Conservation (phyloP, 768 basidiomycete genomes). For the Botryobasidium botryosum region DNA sequence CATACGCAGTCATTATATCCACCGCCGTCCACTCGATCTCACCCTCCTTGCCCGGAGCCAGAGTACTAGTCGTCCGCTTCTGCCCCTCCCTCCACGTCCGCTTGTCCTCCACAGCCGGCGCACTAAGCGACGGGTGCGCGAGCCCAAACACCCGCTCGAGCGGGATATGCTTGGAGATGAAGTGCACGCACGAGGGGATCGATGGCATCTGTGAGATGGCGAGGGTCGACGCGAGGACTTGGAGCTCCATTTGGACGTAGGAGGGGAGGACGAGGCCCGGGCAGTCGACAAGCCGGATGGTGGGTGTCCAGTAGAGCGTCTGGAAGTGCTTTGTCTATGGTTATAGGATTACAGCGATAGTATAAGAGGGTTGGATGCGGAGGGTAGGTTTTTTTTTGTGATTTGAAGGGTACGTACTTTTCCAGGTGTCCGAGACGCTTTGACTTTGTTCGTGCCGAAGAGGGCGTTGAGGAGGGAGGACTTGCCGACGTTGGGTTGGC, state of each 20-base stretch:
- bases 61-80: background rate
- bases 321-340: constrained; percentile 83
- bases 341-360: background rate
- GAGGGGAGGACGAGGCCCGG: constrained; percentile 90
- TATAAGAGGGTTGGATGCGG: background rate
- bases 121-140: constrained; percentile 30
- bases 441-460: constrained; percentile 61
- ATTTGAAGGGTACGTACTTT: constrained; percentile 34
- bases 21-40: constrained; percentile 61
- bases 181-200: constrained; percentile 67
- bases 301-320: constrained; percentile 74
- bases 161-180: constrained; percentile 48
- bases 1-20: constrained; percentile 67
- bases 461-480: constrained; percentile 84
- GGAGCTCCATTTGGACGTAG: constrained; percentile 64
- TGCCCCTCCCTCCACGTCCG: constrained; percentile 56
- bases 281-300: constrained; percentile 85
- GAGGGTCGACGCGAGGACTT: constrained; percentile 55
- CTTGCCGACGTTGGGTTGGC: constrained; percentile 94
- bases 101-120: constrained; percentile 36
- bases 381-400: background rate
- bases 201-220: constrained; percentile 75
- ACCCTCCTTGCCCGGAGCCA: background rate
- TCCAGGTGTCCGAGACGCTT: constrained; percentile 72
- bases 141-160: constrained; percentile 56